These are phyloP conservation scores for Rhytidiadelphus loreus DNA, from an alignment of 225 moss, liverwort and hornwort species.

Conservation along the genomic window DNA sequence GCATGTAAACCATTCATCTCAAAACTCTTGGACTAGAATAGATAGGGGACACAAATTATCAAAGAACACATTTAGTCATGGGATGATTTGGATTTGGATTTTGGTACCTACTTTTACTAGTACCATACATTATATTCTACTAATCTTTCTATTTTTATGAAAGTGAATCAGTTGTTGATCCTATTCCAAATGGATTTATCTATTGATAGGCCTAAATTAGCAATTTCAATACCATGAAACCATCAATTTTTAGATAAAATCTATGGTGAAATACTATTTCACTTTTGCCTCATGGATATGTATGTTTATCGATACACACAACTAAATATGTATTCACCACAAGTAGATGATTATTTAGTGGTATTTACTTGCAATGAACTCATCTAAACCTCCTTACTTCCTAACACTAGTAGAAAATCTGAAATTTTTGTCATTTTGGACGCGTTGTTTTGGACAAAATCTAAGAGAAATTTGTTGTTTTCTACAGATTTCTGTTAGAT, in stretches of 20 bases:
- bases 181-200: neutral
- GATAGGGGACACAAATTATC: neutral
- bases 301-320: too few relatives aligned
- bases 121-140: neutral
- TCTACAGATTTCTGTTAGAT: too few relatives aligned
- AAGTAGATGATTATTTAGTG: neutral
- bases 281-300: rapidly evolving
- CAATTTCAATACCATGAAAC: neutral
- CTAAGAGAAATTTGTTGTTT: too few relatives aligned
- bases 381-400: neutral
- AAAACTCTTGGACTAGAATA: neutral
- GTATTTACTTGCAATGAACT: neutral
- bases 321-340: neutral
- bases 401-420: too few relatives aligned
- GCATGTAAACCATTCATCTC: neutral
- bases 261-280: neutral
- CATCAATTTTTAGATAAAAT: neutral
- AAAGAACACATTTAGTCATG: neutral
- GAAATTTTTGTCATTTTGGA: too few relatives aligned
- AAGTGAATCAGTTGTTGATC: neutral
- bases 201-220: neutral
- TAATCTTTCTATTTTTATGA: neutral
- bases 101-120: neutral
- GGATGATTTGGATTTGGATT: neutral
- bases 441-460: too few relatives aligned